These are phyloP conservation scores for Pistacia atlantica DNA, from an alignment of 345 rosid species.

Conservation along the genomic window DNA sequence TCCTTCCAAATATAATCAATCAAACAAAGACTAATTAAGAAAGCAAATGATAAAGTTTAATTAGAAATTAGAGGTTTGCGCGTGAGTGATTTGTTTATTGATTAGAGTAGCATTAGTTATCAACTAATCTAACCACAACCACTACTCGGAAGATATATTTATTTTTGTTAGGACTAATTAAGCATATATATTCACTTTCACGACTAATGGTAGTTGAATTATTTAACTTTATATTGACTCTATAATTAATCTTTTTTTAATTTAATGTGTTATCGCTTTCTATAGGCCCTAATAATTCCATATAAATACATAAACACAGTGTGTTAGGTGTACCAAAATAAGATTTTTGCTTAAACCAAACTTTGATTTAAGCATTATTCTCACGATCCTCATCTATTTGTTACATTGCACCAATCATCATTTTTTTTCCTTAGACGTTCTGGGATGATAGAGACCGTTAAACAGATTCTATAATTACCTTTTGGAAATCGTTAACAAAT, in stretches of 20 bases:
- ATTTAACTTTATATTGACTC: constrained; percentile 9
- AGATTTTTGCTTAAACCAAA: background rate
- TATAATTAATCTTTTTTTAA: too few species aligned
- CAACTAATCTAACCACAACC: constrained; percentile 2
- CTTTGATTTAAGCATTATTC: background rate
- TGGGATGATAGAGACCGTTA: background rate
- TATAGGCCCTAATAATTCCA: background rate
- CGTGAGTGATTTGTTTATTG: too few species aligned
- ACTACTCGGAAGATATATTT: background rate
- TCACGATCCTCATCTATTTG: background rate
- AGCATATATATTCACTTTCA: background rate
- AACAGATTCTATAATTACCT: background rate
- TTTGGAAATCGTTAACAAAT: background rate
- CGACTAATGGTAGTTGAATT: background rate
- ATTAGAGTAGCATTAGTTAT: too few species aligned
- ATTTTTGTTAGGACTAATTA: background rate
- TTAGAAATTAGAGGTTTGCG: too few species aligned
- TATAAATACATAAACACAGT: background rate
- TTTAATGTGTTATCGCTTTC: background rate
- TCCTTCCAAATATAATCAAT: too few species aligned
- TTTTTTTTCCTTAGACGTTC: background rate
- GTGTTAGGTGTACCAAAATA: constrained; percentile 6
- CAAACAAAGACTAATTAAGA: too few species aligned
- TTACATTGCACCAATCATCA: background rate
- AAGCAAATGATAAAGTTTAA: too few species aligned